phyloP scores from a whole-genome alignment of 2,329 filamentous ascomycete genomes.

The Aspergillus fumigatus region DNA sequence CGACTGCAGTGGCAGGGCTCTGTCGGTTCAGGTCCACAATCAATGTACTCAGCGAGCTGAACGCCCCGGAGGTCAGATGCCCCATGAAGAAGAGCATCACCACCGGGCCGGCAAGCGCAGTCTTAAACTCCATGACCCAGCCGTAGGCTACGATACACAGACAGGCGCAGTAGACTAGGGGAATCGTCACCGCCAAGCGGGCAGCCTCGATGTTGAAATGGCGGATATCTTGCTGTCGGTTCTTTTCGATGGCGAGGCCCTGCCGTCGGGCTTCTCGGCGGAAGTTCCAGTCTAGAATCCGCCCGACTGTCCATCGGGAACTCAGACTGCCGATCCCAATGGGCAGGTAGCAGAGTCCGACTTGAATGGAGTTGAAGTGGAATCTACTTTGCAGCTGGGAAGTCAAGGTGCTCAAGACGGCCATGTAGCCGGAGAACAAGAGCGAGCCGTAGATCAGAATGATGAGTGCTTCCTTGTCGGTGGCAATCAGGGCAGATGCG shows the following conservation, averaged over 20 bases:
- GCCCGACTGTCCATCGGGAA: constrained; percentile 21
- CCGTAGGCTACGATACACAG: constrained; percentile 32
- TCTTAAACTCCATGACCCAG: constrained; percentile 33
- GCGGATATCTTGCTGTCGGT: constrained; percentile 49
- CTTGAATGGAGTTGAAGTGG: constrained; percentile 18
- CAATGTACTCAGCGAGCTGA: constrained; percentile 42
- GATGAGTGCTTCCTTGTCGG: constrained; percentile 29
- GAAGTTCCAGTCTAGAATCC: constrained; percentile 68
- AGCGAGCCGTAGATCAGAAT: constrained; percentile 32
- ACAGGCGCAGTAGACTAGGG: constrained; percentile 23
- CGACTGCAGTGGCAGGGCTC: constrained; percentile 17
- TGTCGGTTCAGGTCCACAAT: constrained; percentile 36
- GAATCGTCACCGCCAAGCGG: constrained; percentile 30
- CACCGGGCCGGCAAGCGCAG: constrained; percentile 28
- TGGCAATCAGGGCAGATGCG: constrained; percentile 26
- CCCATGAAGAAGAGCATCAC: constrained; percentile 32
- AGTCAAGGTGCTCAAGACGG: constrained; percentile 41
- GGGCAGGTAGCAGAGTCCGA: constrained; percentile 21
- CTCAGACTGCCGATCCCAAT: constrained; percentile 21
- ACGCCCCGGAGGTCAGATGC: constrained; percentile 30
- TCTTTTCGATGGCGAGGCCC: constrained; percentile 38
- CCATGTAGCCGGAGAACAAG: constrained; percentile 44
- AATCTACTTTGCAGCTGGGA: constrained; percentile 33
- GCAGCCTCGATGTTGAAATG: constrained; percentile 49
- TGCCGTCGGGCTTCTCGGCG: constrained; percentile 51